Conservation (phyloP, 169 alveolate species). For the Plasmodium ovale region DNA sequence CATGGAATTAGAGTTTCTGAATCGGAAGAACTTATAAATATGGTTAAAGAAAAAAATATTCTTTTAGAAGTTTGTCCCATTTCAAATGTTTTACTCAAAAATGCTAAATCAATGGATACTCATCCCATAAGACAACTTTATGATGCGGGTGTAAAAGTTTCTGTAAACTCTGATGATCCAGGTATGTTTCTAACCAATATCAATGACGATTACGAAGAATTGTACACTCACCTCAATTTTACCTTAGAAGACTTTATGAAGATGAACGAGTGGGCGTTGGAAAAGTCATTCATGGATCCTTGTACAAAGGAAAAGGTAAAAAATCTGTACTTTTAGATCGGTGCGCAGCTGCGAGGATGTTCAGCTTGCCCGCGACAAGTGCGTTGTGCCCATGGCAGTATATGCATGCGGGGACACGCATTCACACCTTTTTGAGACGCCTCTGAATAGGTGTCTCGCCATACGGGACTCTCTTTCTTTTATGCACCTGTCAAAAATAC, state of each 20-base stretch:
- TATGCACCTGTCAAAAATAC: too few relatives aligned
- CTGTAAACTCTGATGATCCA: slow-evolving; percentile 78
- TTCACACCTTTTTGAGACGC: too few relatives aligned
- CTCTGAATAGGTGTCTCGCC: too few relatives aligned
- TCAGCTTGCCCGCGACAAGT: too few relatives aligned
- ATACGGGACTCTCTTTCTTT: too few relatives aligned
- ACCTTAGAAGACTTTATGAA: slow-evolving; percentile 75
- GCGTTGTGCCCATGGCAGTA: too few relatives aligned
- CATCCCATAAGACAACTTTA: slow-evolving; percentile 77
- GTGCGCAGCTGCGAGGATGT: too few relatives aligned
- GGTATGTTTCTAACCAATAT: slow-evolving; percentile 76
- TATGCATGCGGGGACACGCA: too few relatives aligned
- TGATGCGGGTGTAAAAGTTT: slow-evolving; percentile 79
- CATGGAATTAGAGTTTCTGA: slow-evolving; percentile 78
- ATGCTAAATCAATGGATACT: slow-evolving; percentile 73
- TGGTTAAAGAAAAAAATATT: slow-evolving; percentile 68
- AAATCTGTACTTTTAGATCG: slow-evolving; percentile 48
- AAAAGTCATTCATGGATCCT: slow-evolving; percentile 71
- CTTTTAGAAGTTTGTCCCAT: slow-evolving; percentile 77
- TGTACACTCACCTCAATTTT: slow-evolving; percentile 69
- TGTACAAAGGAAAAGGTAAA: slow-evolving; percentile 36
- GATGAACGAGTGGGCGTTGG: slow-evolving; percentile 79
- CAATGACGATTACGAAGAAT: slow-evolving; percentile 74
- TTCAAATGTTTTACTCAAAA: slow-evolving; percentile 73
- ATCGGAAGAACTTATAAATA: slow-evolving; percentile 73